Evolutionary conservation across 768 basidiomycete species (phyloP).

Genomic region (Russula ochroleuca): DNA sequence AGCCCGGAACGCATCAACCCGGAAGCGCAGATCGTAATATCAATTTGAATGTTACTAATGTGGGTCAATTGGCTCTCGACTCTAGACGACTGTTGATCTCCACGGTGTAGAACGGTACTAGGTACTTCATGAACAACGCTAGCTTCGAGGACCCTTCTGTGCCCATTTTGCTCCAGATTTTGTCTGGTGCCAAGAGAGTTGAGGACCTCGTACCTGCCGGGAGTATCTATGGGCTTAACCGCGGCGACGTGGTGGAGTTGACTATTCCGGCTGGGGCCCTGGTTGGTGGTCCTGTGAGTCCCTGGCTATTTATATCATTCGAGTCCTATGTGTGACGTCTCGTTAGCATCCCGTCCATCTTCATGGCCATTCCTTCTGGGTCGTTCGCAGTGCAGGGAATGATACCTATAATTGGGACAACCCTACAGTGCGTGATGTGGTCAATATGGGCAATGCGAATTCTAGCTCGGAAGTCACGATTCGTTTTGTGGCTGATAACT

Average conservation of each 20-base stretch:
- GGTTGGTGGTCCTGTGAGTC: background rate
- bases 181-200: background rate
- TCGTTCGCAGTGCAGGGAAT: conserved; percentile 1
- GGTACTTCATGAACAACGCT: background rate
- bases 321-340: background rate
- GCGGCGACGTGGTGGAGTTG: background rate
- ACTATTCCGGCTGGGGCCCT: background rate
- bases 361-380: background rate
- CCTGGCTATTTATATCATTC: background rate
- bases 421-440: background rate
- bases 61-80: background rate
- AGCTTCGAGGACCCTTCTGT: conserved; percentile 7
- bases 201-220: background rate
- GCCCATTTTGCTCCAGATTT: conserved; percentile 5
- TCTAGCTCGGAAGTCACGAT: background rate
- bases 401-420: background rate
- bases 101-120: background rate
- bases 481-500: conserved; percentile 4
- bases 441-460: background rate
- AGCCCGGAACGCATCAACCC: background rate
- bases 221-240: background rate
- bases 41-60: background rate
- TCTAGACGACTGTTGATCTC: background rate
- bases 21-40: background rate
- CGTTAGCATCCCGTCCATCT: background rate